phyloP scores from a whole-genome alignment of 1,284 basidiomycete genomes.

The Malassezia caprae region DNA sequence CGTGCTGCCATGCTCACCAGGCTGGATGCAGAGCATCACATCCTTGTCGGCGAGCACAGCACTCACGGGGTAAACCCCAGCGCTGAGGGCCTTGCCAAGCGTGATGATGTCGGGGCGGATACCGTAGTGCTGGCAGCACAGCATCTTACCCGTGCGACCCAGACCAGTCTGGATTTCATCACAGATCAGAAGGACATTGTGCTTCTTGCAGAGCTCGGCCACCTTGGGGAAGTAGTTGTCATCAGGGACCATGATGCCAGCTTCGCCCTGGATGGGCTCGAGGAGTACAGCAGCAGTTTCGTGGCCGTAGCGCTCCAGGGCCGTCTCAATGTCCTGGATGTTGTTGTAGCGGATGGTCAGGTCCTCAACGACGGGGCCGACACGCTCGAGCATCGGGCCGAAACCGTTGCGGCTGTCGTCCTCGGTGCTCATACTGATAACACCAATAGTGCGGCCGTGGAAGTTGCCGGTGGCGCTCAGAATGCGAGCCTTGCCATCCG shows the following conservation, averaged over 20 bases:
- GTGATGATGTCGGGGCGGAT: constrained; percentile 86
- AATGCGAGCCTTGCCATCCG: constrained; percentile 75
- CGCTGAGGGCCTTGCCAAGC: constrained; percentile 89
- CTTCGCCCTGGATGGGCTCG: constrained; percentile 97
- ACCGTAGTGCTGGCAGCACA: constrained; percentile 65
- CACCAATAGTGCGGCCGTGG: constrained; percentile 83
- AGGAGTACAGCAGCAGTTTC: constrained; percentile 85
- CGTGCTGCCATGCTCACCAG: constrained; percentile 96
- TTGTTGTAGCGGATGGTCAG: constrained; percentile 41
- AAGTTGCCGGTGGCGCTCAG: constrained; percentile 83
- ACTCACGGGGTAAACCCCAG: constrained; percentile 93
- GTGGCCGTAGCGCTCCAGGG: constrained; percentile 69
- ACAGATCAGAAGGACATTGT: constrained; percentile 88
- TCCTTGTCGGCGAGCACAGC: constrained; percentile 80
- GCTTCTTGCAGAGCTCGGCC: constrained; percentile 75
- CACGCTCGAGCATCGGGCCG: constrained; percentile 75
- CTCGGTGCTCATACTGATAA: constrained; percentile 93
- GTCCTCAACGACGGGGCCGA: constrained; percentile 59
- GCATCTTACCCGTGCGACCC: constrained; percentile 41
- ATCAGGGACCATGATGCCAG: constrained; percentile 88
- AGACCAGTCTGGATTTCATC: constrained; percentile 84
- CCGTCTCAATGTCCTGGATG: constrained; percentile 65
- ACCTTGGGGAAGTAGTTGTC: constrained; percentile 71
- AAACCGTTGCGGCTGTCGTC: constrained; percentile 77
- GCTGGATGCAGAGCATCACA: constrained; percentile 85